A percentile compares a stretch with the other conserved stretches of the same genome.
These are phyloP conservation scores for Mucor velutinosus DNA, from an alignment of 371 early-diverging fungal genomes.

Conservation along the genomic window DNA sequence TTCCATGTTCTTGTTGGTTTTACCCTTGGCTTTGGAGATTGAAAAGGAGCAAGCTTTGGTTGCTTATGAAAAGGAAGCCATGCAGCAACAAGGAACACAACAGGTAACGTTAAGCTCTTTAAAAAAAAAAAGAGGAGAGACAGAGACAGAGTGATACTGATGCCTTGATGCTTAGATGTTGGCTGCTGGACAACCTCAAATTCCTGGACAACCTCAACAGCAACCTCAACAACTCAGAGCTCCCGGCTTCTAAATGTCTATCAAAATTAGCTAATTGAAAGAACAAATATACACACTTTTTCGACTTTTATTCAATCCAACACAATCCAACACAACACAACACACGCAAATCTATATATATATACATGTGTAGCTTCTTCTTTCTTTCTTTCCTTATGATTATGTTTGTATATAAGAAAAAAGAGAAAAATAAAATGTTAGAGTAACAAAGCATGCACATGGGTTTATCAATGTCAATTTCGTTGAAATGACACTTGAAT, in stretches of 20 bases:
- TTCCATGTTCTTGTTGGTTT: slow-evolving; percentile 72
- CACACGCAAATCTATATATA: neutral
- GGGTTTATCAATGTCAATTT: too few species aligned
- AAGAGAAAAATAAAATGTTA: neutral
- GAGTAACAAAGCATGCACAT: neutral
- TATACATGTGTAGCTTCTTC: neutral
- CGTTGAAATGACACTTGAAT: too few species aligned
- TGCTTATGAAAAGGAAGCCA: slow-evolving; percentile 73
- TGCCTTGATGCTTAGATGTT: slow-evolving; percentile 31
- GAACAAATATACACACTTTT: slow-evolving; percentile 1
- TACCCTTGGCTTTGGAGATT: slow-evolving; percentile 75
- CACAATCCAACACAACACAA: neutral
- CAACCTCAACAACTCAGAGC: slow-evolving; percentile 26
- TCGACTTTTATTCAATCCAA: neutral
- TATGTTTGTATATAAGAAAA: neutral
- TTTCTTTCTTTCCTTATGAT: neutral
- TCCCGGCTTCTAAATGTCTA: slow-evolving; percentile 24
- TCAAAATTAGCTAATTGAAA: neutral
- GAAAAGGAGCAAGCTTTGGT: slow-evolving; percentile 78
- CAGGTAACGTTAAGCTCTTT: slow-evolving; percentile 42
- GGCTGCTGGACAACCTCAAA: slow-evolving; percentile 28
- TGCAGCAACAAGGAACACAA: slow-evolving; percentile 67
- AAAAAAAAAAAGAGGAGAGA: neutral
- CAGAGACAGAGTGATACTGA: neutral
- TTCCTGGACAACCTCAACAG: slow-evolving; percentile 30